phyloP scores from a whole-genome alignment of 2,329 filamentous ascomycete species.

The Dactylellina sp. region DNA sequence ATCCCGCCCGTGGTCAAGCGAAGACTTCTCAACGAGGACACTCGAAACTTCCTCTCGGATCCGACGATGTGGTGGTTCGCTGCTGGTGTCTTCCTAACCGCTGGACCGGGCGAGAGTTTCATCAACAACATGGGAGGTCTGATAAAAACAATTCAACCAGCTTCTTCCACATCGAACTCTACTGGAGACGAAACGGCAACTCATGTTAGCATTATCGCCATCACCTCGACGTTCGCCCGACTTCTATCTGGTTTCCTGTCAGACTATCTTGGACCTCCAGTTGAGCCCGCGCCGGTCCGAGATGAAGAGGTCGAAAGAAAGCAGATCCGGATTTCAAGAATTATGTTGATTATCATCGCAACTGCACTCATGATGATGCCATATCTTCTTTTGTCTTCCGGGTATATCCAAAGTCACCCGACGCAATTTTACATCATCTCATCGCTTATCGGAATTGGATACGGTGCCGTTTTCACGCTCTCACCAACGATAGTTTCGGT shows the following conservation, averaged over 20 bases:
- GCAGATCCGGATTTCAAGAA: constrained; percentile 73
- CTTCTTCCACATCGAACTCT: constrained; percentile 67
- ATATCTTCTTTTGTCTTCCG: constrained; percentile 81
- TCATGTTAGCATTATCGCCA: constrained; percentile 90
- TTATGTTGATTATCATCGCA: constrained; percentile 81
- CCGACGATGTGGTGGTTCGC: constrained; percentile 97
- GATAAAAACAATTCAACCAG: constrained; percentile 81
- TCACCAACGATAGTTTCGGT: constrained; percentile 94
- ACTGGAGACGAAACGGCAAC: constrained; percentile 73
- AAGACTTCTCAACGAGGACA: constrained; percentile 92
- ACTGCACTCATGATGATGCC: constrained; percentile 79
- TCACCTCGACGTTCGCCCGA: constrained; percentile 89
- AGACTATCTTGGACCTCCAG: constrained; percentile 81
- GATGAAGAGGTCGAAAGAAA: constrained; percentile 58
- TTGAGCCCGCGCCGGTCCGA: constrained; percentile 62
- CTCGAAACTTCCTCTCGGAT: constrained; percentile 83
- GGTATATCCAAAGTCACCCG: constrained; percentile 77
- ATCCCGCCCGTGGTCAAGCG: constrained; percentile 74
- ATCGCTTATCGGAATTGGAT: constrained; percentile 85
- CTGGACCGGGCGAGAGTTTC: constrained; percentile 95
- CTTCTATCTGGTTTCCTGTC: constrained; percentile 90
- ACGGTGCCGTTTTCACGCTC: constrained; percentile 89
- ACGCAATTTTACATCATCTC: constrained; percentile 88
- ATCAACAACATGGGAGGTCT: constrained; percentile 97
- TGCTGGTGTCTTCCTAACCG: constrained; percentile 88